phyloP scores from a whole-genome alignment of 164 flowering plant species.

The Liriodendron chinense region DNA sequence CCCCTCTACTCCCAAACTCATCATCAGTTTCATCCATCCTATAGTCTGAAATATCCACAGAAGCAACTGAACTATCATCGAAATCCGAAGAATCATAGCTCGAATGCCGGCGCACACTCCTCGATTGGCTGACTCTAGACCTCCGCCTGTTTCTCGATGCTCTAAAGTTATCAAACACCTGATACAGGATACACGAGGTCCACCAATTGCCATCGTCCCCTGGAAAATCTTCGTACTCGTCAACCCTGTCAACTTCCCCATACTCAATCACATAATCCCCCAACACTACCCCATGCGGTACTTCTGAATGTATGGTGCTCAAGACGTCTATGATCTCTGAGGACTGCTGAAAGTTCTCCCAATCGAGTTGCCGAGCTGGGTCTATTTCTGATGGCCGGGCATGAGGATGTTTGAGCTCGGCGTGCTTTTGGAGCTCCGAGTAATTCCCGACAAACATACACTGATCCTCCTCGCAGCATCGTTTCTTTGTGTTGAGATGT shows the following conservation, averaged over 20 bases:
- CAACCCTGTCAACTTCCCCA: constrained; percentile 75
- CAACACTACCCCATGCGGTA: constrained; percentile 85
- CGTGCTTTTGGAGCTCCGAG: constrained; percentile 73
- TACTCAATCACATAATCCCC: constrained; percentile 98
- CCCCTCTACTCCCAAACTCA: constrained; percentile 47
- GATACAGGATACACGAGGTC: constrained; percentile 90
- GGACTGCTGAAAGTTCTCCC: constrained; percentile 97
- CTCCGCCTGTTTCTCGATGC: constrained; percentile 82
- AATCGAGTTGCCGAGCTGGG: constrained; percentile 85
- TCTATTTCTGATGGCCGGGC: constrained; percentile 88
- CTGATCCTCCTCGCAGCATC: constrained; percentile 71
- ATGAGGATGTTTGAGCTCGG: constrained; percentile 71
- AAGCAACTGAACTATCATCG: constrained; percentile 83
- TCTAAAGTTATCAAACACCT: constrained; percentile 84
- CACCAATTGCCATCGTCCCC: constrained; percentile 91
- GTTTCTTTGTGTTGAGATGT: constrained; percentile 57
- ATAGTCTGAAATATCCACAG: constrained; percentile 60
- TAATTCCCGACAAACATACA: constrained; percentile 65
- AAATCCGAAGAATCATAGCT: constrained; percentile 72
- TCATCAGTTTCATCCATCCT: constrained; percentile 67
- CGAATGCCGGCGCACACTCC: constrained; percentile 62
- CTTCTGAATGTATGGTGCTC: constrained; percentile 90
- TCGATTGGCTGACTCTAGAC: constrained; percentile 50
- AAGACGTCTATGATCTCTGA: constrained; percentile 90
- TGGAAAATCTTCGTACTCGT: constrained; percentile 84